Evolutionary conservation across 805 yeast genomes (phyloP), one percentile per base, ranked within the genome.

Genomic region (Vanderwaltozyma polyspora): DNA sequence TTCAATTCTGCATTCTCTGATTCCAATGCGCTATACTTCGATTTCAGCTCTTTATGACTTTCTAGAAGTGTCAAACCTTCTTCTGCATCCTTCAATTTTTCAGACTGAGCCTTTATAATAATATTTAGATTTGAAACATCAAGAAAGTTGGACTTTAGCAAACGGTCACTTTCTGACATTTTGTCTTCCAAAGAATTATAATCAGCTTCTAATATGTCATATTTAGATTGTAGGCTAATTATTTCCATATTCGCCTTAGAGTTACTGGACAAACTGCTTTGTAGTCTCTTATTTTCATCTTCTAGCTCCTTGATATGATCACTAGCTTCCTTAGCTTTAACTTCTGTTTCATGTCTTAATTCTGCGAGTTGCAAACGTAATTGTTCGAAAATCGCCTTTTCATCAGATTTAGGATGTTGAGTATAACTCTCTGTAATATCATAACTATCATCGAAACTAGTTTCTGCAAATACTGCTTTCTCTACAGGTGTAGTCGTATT

Each of bases 311-410:
- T 55, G 16, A 79, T 74, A 37, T 68, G 68, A 14, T 65, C 65
- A 43, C 75, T 70, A 0, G 86, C 87, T 32, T 63, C 59, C 32
- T 60, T 64, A 41, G 79, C 76, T 42, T 74, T 77, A 4, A 56
- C 55, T 37, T 64, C 66, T 41, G 74, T 68, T 28, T 65, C 65
- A 3, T 43, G 15, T 40, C 64, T 69, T 34, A 72, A 47, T 10
- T 52, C 49, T 14, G 54, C 51, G 26, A 65, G 40, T 34, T 64
- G 67, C 15, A 38, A 35, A 12, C 64, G 59, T 24, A 64, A 30
- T 4, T 49, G 43, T 16, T 51, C 46, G 15, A 63, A 47, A 9
- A 63, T 29, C 31, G 41, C 39, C 28, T 48, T 54, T 29, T 48
- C 49, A 16, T 17, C 19, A 11, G n/a, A n/a, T n/a, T n/a, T n/a